Base-by-base conservation (phyloP, 2,329 filamentous ascomycete genomes). In the Microsporum canis region DNA sequence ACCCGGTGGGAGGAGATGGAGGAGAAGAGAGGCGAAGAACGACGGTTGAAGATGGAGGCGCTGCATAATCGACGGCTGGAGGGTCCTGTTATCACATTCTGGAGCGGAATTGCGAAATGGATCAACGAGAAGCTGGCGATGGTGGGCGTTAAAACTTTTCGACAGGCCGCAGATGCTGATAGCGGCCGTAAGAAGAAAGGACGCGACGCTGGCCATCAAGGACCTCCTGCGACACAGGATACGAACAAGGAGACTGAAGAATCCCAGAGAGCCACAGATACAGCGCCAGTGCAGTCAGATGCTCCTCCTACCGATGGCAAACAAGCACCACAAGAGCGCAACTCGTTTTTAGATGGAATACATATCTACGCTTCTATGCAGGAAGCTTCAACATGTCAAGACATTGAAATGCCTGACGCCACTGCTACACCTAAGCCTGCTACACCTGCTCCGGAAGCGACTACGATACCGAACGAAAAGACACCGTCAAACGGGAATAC, bases 1-100 rank as follows among this genome's bases (percentile, higher is more conserved):
- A 96, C 92, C 70, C 82, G 89, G 61, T 97, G 92, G 91, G 91
- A 97, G 73, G 88, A 90, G 72, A 89, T 90, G 5, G 94, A 99
- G 76, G 91, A 90, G 75, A 85, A 88, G 71, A 85, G 92, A 62
- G 88, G 91, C 66, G 89, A 92, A 68, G 88, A 95, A 70, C 83
- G 92, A 63, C 83, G 85, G 65, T 88, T 86, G 45, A 92, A 88
- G 75, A 79, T 97, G 56, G 91, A 92, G 43, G 94, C 92, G 12
- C 78, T 97, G 67, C 88, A 95, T 68, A 89, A 91, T 71, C 84
- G 91, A 57, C 89, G 88, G 58, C 81, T 97, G 6, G 86, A 92
- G 60, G 94, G 94, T 0, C 90, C 94, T 0, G 89, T 96, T 8
- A 86, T 96, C 47, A 89, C 89, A 1, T 92, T 88, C 73, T 96